Percentiles rank a stretch among this genome's conserved stretches.
Conservation (phyloP, 805 yeast species). For the Hanseniaspora jakobsenii region DNA sequence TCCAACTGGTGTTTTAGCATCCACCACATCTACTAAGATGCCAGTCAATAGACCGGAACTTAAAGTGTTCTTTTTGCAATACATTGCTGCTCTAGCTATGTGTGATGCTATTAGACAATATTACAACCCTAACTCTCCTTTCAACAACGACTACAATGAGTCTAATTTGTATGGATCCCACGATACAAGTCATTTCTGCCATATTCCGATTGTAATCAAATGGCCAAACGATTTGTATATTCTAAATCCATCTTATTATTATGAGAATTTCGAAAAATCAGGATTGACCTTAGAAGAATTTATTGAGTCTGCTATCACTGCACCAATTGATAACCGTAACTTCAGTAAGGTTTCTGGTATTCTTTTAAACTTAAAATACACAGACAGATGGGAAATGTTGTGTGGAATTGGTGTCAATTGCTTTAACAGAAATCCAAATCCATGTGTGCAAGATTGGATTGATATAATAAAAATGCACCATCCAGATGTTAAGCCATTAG, state of each 20-base stretch:
- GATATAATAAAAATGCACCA: slow-evolving; percentile 42
- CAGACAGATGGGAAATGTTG: slow-evolving; percentile 31
- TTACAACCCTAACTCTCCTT: slow-evolving; percentile 12
- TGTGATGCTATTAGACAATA: slow-evolving; percentile 63
- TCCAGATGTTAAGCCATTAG: slow-evolving; percentile 30
- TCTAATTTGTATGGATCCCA: too few relatives aligned
- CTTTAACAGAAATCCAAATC: slow-evolving; percentile 78
- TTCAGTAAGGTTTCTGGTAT: slow-evolving; percentile 12
- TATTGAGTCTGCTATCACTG: slow-evolving; percentile 7
- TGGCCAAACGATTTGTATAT: slow-evolving; percentile 96
- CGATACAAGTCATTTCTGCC: too few relatives aligned
- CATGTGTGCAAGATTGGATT: slow-evolving; percentile 67
- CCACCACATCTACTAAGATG: slow-evolving; percentile 45
- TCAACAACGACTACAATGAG: not conserved
- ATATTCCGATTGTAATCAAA: slow-evolving; percentile 68
- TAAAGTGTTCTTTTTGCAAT: slow-evolving; percentile 75
- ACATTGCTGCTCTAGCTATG: slow-evolving; percentile 68
- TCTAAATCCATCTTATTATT: slow-evolving; percentile 48
- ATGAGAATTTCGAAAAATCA: slow-evolving; percentile 21
- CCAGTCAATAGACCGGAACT: slow-evolving; percentile 31
- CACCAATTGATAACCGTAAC: not conserved
- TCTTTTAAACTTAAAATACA: slow-evolving; percentile 12
- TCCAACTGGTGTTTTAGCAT: slow-evolving; percentile 83
- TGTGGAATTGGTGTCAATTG: slow-evolving; percentile 84
- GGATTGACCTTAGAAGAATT: slow-evolving; percentile 14